Percentiles rank a stretch among this genome's conserved stretches.
These are phyloP conservation scores for Zostera marina DNA, from an alignment of 116 monocot genomes.

Conservation along the genomic window DNA sequence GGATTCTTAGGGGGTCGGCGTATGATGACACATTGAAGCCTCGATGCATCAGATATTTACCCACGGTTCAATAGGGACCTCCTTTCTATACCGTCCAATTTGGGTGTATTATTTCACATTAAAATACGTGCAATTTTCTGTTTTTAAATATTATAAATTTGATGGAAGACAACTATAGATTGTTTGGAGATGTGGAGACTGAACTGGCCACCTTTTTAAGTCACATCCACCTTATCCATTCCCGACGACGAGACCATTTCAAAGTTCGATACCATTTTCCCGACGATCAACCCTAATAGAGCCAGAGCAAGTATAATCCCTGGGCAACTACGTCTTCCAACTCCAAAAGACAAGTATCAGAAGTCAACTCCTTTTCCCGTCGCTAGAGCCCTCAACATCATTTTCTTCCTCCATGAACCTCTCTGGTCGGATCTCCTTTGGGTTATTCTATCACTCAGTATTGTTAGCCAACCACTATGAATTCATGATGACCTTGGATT, in stretches of 20 bases:
- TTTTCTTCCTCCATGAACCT: constrained; percentile 52
- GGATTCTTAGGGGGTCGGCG: too few relatives aligned
- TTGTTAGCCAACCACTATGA: constrained; percentile 88
- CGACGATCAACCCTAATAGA: constrained; percentile 40
- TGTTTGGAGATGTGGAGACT: constrained; percentile 57
- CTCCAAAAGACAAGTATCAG: constrained; percentile 54
- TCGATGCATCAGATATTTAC: too few relatives aligned
- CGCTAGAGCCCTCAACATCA: constrained; percentile 32
- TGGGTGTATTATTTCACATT: too few relatives aligned
- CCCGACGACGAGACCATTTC: constrained; percentile 55
- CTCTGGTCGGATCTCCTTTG: constrained; percentile 65
- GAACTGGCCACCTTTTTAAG: constrained; percentile 64
- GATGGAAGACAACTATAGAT: constrained; percentile 29
- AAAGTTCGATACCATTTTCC: constrained; percentile 42
- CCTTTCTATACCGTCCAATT: too few relatives aligned
- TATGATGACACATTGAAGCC: too few relatives aligned
- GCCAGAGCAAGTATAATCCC: constrained; percentile 69
- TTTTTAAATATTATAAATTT: neutral
- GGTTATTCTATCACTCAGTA: constrained; percentile 46
- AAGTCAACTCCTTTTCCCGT: constrained; percentile 69
- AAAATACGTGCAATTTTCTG: too few relatives aligned
- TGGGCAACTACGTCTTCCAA: constrained; percentile 61
- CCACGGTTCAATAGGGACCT: too few relatives aligned
- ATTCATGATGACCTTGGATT: constrained; percentile 76
- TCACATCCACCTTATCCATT: constrained; percentile 32